Conservation (phyloP, 345 rosid species). For the Arabidopsis suecica region DNA sequence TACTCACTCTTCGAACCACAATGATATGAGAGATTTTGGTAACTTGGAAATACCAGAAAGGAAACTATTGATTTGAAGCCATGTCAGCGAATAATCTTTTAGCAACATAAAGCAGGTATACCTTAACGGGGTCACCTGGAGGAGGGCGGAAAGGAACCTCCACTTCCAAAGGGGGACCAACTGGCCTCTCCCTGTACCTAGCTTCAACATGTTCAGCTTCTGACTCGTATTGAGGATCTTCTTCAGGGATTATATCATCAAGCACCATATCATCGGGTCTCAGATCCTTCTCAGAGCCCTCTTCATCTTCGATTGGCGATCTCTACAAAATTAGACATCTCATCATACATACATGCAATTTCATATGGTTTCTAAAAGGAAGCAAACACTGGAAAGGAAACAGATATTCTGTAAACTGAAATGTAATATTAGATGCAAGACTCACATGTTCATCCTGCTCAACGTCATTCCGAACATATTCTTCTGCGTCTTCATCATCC, state of each 20-base stretch:
- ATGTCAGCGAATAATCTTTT: constrained; percentile 13
- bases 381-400: constrained; percentile 23
- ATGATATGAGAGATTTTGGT: background rate
- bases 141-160: constrained; percentile 84
- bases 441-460: constrained; percentile 75
- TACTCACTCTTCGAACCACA: constrained; percentile 19
- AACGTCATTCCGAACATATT: constrained; percentile 69
- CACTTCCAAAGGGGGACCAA: constrained; percentile 89
- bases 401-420: constrained; percentile 19
- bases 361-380: constrained; percentile 5
- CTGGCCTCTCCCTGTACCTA: constrained; percentile 82
- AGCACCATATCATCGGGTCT: constrained; percentile 71
- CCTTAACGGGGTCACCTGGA: constrained; percentile 86
- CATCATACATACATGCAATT: constrained; percentile 6
- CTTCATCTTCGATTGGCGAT: constrained; percentile 84
- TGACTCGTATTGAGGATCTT: constrained; percentile 77
- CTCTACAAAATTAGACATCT: constrained; percentile 51
- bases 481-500: constrained; percentile 88
- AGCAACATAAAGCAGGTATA: constrained; percentile 35
- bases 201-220: constrained; percentile 82
- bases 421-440: constrained; percentile 29
- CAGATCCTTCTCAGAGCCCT: constrained; percentile 66
- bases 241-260: constrained; percentile 61
- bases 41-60: constrained; percentile 18
- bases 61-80: constrained; percentile 10